Evolutionary conservation across 2,329 filamentous ascomycete genomes (phyloP).

Genomic region (Sporothrix brasiliensis): DNA sequence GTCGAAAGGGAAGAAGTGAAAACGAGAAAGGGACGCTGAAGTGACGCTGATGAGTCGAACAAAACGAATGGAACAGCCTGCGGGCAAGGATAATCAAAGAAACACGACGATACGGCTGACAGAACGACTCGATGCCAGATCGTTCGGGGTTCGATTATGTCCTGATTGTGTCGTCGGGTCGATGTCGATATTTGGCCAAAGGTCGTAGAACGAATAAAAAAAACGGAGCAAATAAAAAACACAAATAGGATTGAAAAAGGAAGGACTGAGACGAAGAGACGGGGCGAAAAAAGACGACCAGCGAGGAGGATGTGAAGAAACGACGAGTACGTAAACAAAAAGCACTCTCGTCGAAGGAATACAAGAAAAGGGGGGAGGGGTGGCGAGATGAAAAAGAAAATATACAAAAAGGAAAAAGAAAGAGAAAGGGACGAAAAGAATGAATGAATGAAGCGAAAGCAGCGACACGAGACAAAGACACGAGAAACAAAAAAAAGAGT

Average conservation of each 20-base stretch:
- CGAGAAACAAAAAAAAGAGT: neutral
- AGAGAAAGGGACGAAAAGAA: neutral
- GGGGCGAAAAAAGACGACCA: neutral
- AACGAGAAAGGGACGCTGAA: neutral
- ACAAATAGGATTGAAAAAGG: neutral
- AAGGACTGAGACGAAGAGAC: neutral
- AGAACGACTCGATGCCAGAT: conserved; percentile 7
- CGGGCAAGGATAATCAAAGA: neutral
- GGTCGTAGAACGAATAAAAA: neutral
- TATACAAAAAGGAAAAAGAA: neutral
- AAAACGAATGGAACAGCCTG: conserved; percentile 20
- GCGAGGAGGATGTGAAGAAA: neutral
- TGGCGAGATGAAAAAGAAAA: neutral
- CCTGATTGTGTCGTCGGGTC: neutral
- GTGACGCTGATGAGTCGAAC: neutral
- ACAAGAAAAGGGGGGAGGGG: neutral
- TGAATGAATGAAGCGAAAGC: neutral
- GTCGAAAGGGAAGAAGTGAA: neutral
- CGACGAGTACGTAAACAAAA: conserved; percentile 8
- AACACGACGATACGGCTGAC: neutral
- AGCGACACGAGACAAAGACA: neutral
- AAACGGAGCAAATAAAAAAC: neutral
- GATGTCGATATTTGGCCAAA: neutral
- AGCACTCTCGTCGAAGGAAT: conserved; percentile 15
- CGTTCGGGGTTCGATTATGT: neutral